These are phyloP conservation scores for Wakefieldia striispora DNA, from an alignment of 768 basidiomycete genomes.

Conservation along the genomic window DNA sequence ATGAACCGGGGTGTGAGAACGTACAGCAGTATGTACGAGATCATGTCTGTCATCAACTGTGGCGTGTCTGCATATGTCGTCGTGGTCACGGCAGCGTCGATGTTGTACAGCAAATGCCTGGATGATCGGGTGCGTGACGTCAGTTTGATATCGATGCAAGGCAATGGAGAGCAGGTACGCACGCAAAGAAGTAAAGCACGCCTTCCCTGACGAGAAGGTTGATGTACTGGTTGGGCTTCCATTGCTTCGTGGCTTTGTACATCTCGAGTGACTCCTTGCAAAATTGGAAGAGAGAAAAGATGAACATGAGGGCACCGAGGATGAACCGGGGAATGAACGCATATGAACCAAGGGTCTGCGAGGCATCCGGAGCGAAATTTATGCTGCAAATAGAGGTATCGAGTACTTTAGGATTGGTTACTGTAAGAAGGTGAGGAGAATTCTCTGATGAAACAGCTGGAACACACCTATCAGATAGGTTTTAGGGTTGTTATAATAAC, in stretches of 20 bases:
- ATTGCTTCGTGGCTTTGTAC: constrained; percentile 9
- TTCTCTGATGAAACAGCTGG: background rate
- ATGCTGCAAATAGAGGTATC: constrained; percentile 14
- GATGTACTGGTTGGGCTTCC: constrained; percentile 10
- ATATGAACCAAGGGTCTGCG: constrained; percentile 4
- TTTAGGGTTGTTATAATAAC: constrained; percentile 3
- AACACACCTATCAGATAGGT: constrained; percentile 9
- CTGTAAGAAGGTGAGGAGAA: constrained; percentile 3
- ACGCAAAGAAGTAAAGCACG: constrained; percentile 18
- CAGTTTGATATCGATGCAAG: background rate
- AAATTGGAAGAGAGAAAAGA: constrained; percentile 1
- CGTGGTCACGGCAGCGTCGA: background rate
- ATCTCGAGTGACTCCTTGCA: constrained; percentile 6
- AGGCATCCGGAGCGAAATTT: background rate
- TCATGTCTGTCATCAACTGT: background rate
- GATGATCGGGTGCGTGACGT: background rate
- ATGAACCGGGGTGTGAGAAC: constrained; percentile 19
- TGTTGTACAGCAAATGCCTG: constrained; percentile 15
- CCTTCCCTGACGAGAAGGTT: too few species aligned
- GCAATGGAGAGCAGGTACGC: background rate
- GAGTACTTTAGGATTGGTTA: constrained; percentile 8
- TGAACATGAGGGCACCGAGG: constrained; percentile 12
- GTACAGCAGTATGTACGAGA: constrained; percentile 2
- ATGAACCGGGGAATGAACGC: constrained; percentile 10
- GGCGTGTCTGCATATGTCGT: background rate